Percentiles rank a stretch among this genome's conserved stretches.
phyloP scores from a whole-genome alignment of 257 asterid species.

The Euphrasia confusa region DNA sequence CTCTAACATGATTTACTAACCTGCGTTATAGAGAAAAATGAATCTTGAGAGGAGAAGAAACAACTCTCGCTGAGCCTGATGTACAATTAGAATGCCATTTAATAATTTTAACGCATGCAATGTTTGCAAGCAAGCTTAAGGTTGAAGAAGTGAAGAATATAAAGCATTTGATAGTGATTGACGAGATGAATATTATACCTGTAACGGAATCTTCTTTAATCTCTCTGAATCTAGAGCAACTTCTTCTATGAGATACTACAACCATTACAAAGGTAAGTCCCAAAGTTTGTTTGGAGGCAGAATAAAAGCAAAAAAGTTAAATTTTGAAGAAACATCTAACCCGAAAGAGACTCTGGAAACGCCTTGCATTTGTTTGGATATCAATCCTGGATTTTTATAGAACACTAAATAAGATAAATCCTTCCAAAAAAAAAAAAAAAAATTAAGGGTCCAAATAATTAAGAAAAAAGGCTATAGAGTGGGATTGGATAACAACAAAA shows the following conservation, averaged over 20 bases:
- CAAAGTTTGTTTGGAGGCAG: constrained; percentile 2
- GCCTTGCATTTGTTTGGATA: constrained; percentile 83
- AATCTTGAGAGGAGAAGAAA: constrained; percentile 85
- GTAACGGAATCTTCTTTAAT: constrained; percentile 72
- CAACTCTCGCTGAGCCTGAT: constrained; percentile 77
- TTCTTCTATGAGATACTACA: constrained; percentile 84
- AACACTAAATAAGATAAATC: constrained; percentile 10
- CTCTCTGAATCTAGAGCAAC: constrained; percentile 69
- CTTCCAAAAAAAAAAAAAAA: neutral
- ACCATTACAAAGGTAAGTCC: constrained; percentile 16
- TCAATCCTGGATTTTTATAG: constrained; percentile 67
- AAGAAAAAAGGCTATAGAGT: neutral
- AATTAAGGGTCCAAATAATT: neutral
- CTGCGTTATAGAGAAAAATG: constrained; percentile 66
- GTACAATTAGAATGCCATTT: constrained; percentile 18
- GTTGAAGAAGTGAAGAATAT: neutral
- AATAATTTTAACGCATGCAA: neutral
- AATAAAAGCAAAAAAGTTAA: constrained; percentile 3
- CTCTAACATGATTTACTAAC: constrained; percentile 29
- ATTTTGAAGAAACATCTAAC: constrained; percentile 34
- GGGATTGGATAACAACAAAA: neutral
- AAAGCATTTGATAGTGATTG: neutral
- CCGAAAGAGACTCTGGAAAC: constrained; percentile 78
- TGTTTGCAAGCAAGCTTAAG: constrained; percentile 10
- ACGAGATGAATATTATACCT: constrained; percentile 42